Evolutionary conservation across 371 early-diverging fungal species (phyloP), one percentile per base, ranked within the genome.

Genomic region (Cladochytrium tenue): DNA sequence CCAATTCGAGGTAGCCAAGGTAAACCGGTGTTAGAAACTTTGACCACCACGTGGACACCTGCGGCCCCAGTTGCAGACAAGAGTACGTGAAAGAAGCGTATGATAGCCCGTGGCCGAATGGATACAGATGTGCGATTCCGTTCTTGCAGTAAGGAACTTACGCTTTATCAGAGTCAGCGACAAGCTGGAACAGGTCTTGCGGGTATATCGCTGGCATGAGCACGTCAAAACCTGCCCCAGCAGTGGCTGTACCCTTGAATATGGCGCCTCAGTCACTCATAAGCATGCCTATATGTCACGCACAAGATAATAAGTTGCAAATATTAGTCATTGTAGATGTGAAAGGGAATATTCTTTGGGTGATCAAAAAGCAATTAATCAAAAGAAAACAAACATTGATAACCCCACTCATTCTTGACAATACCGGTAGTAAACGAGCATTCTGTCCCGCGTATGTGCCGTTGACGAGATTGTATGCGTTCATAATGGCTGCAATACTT

Each of bases 31-130:
- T 76, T 20, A 89, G 74, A 57, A n/a, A n/a, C 87, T 87, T 56
- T 80, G 74, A 53, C 89, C 89, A 62, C 66, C 79, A 31, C 66
- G 56, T 0, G 57, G 32, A 26, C 13, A 43, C 43, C 43, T 43
- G 13, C 13, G 43, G 43, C 13, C 43, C 43, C 36, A 25, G 23
- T 32, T 25, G 10, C 27, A 58, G 32, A n/a, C 81, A 36, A 0
- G 57, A 55, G 58, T 84, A 86, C 20, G 67, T 66, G 66, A 87
- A 88, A 5, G 59, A 72, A 26, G 88, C 84, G 71, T 87, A 88
- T 0, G 86, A 84, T 17, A 88, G 63, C 13, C 89, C 89, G 62
- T 76, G 73, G 1, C 88, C 89, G 59, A 88, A 88, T 25, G 69
- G 69, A 53, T 77, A 88, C 7, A 80, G 62, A 20, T 87, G 87